Evolutionary conservation across 805 yeast genomes (phyloP), one percentile per base, ranked within the genome.

Genomic region (Hanseniaspora occidentalis): DNA sequence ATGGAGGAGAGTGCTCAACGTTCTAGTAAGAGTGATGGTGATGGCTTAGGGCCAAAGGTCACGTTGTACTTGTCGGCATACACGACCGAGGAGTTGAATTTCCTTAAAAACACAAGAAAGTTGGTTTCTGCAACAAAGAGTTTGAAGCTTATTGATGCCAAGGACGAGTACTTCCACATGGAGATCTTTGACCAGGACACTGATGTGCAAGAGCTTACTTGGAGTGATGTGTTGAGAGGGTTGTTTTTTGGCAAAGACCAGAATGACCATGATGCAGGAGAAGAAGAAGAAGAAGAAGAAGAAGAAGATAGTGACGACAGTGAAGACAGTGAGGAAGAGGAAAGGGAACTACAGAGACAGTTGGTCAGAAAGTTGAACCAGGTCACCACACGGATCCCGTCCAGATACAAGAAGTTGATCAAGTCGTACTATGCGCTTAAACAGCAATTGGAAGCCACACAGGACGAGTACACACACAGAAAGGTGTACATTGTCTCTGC

Each of bases 71-170:
- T 19, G 52, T 73, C 40, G 67, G 74, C 57, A 1, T 55, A 39
- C 46, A 62, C 84, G 0, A 57, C 80, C 40, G 69, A 65, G 41
- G 81, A 78, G 46, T 61, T 79, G 47, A 81, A 77, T 40, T 77
- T 67, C 49, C 63, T 71, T 41, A 70, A 71, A 48, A 70, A 70
- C 42, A 67, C 75, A 14, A 64, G 77, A 52, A 65, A 67, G 46
- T 75, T 83, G 16, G 65, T 69, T n/a, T 75, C 75, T 55, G 80
- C 88, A 6, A 64, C 78, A 40, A 82, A 77, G 50, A 71, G 84
- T 16, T 66, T 79, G 38, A 62, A 70, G 42, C 74, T 77, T 48
- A 73, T 80, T 40, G 85, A 79, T 47, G 58, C 60, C 27, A 41
- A 53, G 34, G 45, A 57, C 36, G 44, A 52, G 6, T 45, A 39